A percentile compares a stretch with the other conserved stretches of the same genome.
Evolutionary conservation across 2,329 filamentous ascomycete species (phyloP).

Genomic region (Trichoderma sp.): DNA sequence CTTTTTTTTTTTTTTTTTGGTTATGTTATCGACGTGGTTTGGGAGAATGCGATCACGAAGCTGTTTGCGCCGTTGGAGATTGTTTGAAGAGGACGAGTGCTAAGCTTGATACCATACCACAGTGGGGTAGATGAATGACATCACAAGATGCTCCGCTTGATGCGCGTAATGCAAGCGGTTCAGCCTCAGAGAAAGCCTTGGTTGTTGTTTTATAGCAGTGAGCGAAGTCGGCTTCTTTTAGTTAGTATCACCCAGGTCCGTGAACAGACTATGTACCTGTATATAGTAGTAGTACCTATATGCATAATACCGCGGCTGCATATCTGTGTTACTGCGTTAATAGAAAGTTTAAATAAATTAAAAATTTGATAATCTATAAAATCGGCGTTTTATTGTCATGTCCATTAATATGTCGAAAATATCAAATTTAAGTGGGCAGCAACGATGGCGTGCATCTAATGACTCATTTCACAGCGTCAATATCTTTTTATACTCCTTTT

Average conservation of each 20-base stretch:
- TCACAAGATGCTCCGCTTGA: not conserved
- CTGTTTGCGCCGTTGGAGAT: not conserved
- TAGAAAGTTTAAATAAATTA: not conserved
- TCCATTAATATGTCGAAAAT: not conserved
- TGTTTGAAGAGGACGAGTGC: no score
- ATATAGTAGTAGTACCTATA: no score
- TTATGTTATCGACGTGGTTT: no score
- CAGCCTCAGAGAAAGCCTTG: constrained; percentile 1
- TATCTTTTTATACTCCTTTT: not conserved
- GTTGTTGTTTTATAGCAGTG: not conserved
- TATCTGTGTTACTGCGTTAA: no score
- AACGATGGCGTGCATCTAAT: not conserved
- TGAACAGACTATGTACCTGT: not conserved
- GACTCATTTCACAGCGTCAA: constrained; percentile 8
- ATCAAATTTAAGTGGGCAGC: not conserved
- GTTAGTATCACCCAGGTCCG: not conserved
- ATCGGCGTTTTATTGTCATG: not conserved
- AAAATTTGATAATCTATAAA: not conserved
- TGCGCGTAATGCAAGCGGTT: not conserved
- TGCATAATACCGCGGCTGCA: no score
- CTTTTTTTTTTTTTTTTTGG: no score
- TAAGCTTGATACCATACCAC: constrained; percentile 1
- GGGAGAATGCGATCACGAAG: not conserved
- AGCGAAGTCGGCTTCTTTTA: not conserved
- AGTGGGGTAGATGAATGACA: constrained; percentile 11